phyloP scores from a whole-genome alignment of 441 rosid species.

The Hura crepitans region DNA sequence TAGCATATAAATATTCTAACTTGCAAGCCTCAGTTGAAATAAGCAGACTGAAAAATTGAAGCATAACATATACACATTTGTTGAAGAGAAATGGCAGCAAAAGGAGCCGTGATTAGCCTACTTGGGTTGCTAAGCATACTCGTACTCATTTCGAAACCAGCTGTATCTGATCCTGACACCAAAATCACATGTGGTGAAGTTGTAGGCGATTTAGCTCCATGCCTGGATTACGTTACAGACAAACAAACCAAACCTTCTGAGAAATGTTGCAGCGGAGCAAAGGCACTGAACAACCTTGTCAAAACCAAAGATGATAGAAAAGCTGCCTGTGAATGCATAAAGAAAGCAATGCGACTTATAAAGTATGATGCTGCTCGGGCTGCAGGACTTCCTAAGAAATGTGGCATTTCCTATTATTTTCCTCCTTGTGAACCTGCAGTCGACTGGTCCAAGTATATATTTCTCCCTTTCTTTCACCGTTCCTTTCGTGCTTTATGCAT shows the following conservation, averaged over 20 bases:
- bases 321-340: conserved; percentile 33
- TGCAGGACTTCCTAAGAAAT: conserved; percentile 25
- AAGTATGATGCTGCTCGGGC: conserved; percentile 17
- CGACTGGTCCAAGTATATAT: conserved; percentile 37
- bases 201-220: conserved; percentile 14
- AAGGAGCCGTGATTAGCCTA: conserved; percentile 11
- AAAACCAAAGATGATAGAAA: conserved; percentile 14
- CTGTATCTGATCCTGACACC: background rate
- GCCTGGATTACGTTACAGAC: conserved; percentile 21
- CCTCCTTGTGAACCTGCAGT: conserved; percentile 25
- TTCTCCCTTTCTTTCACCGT: background rate
- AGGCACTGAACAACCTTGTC: background rate
- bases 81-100: background rate
- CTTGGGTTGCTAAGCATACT: conserved; percentile 17
- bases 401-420: conserved; percentile 22
- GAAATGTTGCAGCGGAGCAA: conserved; percentile 29
- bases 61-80: background rate
- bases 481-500: background rate
- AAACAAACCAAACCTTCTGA: conserved; percentile 5
- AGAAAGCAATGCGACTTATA: background rate
- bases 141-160: conserved; percentile 20
- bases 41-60: background rate
- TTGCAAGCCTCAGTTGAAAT: background rate
- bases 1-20: background rate
- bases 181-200: conserved; percentile 13